Evolutionary conservation across 139 green algal genomes (phyloP), one percentile per base, ranked within the genome.

Genomic region (Micromonas commoda): DNA sequence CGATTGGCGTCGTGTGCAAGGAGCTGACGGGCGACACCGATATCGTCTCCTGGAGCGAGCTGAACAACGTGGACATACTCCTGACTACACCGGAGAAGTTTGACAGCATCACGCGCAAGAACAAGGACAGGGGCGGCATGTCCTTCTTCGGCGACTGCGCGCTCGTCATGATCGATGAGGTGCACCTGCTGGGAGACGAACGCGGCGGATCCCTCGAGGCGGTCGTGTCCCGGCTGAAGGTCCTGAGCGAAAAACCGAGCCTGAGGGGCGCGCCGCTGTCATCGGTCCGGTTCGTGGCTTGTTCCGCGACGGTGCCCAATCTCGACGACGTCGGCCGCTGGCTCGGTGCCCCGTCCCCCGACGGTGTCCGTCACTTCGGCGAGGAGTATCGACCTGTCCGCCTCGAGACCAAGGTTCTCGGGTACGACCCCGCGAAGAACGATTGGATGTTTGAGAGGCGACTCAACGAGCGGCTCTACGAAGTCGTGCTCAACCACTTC

Each of bases 131-230:
- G 29, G 86, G 86, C 21, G 85, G 82, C n/a, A 87, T 89, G 81
- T 39, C 68, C 38, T 94, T 95, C 78, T 87, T 93, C 69, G 73
- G 60, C 4, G 77, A 94, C 88, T 87, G 96, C n/a, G 79, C 65
- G 0, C 82, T 97, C 24, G 80, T 97, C 35, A 78, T 97, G 2
- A 89, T 98, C 35, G 93, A 97, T 75, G 93, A 98, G 83, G 91
- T 97, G 23, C 93, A 98, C 73, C 80, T 97, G 53, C 82, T 98
- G 31, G 86, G 84, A 23, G 92, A 97, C 51, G 31, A 72, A 32
- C 84, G 93, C 1, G 93, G 93, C 28, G 77, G 71, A 32, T 82
- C 86, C 2, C 81, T 98, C 34, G 93, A 98, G 74, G 92, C 91
- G 19, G 88, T 92, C 26, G 85, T 98, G 0, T 88, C 81, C 29